Evolutionary conservation across 768 basidiomycete genomes (phyloP).

Genomic region (Chalciporus piperatus): DNA sequence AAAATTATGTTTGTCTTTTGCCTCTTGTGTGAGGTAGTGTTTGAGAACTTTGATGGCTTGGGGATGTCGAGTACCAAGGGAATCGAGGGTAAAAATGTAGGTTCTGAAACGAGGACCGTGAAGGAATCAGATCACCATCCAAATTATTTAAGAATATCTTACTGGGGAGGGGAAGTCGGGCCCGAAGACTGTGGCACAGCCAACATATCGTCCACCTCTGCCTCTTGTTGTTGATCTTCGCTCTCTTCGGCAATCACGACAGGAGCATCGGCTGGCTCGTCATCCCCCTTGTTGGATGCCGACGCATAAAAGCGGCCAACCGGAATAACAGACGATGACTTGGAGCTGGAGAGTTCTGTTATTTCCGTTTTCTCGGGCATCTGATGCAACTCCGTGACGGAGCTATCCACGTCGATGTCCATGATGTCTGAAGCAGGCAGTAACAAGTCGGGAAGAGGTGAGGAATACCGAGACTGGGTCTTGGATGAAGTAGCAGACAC

Average conservation of each 20-base stretch:
- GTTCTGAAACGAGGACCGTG: slow-evolving; percentile 43
- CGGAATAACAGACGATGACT: slow-evolving; percentile 14
- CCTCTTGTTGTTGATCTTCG: slow-evolving; percentile 31
- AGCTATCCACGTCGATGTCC: slow-evolving; percentile 22
- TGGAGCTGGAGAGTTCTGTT: slow-evolving; percentile 4
- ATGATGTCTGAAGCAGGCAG: slow-evolving; percentile 24
- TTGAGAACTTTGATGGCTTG: slow-evolving; percentile 59
- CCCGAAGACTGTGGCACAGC: slow-evolving; percentile 16
- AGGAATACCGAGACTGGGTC: slow-evolving; percentile 11
- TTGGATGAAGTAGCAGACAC: slow-evolving; percentile 7
- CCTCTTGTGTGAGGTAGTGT: slow-evolving; percentile 74
- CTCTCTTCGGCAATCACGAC: slow-evolving; percentile 13
- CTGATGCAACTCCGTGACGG: background rate
- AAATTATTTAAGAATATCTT: slow-evolving; percentile 2
- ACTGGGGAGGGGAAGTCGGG: slow-evolving; percentile 20
- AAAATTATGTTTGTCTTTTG: slow-evolving; percentile 60
- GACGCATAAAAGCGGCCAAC: slow-evolving; percentile 23
- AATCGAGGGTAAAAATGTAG: slow-evolving; percentile 87
- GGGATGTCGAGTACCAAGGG: slow-evolving; percentile 72
- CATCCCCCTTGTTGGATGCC: background rate
- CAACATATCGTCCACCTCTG: slow-evolving; percentile 32
- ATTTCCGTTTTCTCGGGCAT: background rate
- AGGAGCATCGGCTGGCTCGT: background rate
- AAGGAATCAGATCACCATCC: background rate
- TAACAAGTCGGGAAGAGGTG: slow-evolving; percentile 10